Base-by-base conservation (phyloP, 805 yeast genomes). In the Cyberlindnera sargentensis region DNA sequence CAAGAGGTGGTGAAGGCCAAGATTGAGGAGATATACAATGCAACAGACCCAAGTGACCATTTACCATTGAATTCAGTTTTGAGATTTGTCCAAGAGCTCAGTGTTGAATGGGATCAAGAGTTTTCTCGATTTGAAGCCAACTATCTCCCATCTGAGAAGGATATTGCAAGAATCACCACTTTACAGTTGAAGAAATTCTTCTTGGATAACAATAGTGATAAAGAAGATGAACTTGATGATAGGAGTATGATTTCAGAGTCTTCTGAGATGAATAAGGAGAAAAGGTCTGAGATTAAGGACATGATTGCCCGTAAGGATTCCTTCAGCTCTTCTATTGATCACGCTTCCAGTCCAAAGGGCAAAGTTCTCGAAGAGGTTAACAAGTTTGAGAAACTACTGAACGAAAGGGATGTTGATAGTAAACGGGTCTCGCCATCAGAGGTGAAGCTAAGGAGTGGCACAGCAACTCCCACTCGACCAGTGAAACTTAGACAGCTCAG, bases 121-220 rank as follows among this genome's bases (percentile, higher is more conserved):
- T 89, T 93, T 55, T 73, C 78, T 32, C 84, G 78, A 6, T 91
- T 93, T 65, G 97, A 86, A 47, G 73, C 73, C 36, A 72, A 72
- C 23, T 93, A 75, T 57, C 72, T 91, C 47, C 98, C 98, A 1
- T 80, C 95, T 7, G 98, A 93, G 61, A 86, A 82, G 55, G 99
- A 93, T 71, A 85, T 93, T 51, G 81, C 95, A 5, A 73, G 87
- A 49, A 85, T 93, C 36, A 90, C 99, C 2, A 84, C 95, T 4
- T 82, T 82, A 53, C 98, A 91, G 58, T 67, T 91, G 55, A 78
- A 81, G 47, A 84, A 82, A 51, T 71, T 90, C 39, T 80, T 91
- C 51, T 64, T 76, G 55, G 89, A 80, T 43, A 72, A 71, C 44
- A 63, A 68, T 34, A 59, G 48, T 30, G 60, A 50, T 37, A 55